Conservation (phyloP, 352 stramenopile species). For the Phytophthora gonapodyides region DNA sequence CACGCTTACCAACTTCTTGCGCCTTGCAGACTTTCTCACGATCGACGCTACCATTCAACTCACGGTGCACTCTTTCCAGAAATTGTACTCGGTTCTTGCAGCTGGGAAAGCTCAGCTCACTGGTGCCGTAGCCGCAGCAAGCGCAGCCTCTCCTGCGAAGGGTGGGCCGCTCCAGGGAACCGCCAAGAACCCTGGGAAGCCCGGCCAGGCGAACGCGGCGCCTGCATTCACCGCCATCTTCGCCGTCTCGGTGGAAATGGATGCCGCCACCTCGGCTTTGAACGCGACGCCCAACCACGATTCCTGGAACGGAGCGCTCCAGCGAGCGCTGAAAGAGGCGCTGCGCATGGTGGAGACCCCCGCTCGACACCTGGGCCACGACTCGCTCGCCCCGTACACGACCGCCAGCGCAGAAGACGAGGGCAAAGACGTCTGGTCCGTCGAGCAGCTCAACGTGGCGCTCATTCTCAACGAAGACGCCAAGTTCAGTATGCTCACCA, state of each 20-base stretch:
- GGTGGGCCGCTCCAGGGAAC: slow-evolving; percentile 1
- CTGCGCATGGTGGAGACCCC: slow-evolving; percentile 90
- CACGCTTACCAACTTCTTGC: slow-evolving; percentile 92
- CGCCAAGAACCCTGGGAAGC: slow-evolving; percentile 22
- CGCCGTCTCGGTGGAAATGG: slow-evolving; percentile 69
- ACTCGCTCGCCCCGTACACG: slow-evolving; percentile 77
- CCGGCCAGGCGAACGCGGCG: slow-evolving; percentile 13
- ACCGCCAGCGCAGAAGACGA: slow-evolving; percentile 85
- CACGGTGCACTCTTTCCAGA: slow-evolving; percentile 77
- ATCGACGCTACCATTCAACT: slow-evolving; percentile 90
- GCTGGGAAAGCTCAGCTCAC: slow-evolving; percentile 49
- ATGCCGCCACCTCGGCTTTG: slow-evolving; percentile 39
- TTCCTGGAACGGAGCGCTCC: slow-evolving; percentile 68
- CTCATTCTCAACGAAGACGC: slow-evolving; percentile 85
- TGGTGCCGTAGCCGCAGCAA: neutral
- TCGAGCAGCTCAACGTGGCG: slow-evolving; percentile 80
- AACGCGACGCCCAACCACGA: slow-evolving; percentile 68
- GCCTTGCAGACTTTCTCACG: slow-evolving; percentile 92
- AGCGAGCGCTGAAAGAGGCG: slow-evolving; percentile 82
- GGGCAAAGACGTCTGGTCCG: slow-evolving; percentile 77
- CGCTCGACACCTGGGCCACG: slow-evolving; percentile 79
- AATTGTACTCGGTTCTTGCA: slow-evolving; percentile 55
- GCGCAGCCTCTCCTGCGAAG: slow-evolving; percentile 1
- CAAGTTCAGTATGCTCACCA: slow-evolving; percentile 81
- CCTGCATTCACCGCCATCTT: slow-evolving; percentile 62